Conservation (phyloP, 1,284 basidiomycete genomes). For the Ceratobasidium theobromae region DNA sequence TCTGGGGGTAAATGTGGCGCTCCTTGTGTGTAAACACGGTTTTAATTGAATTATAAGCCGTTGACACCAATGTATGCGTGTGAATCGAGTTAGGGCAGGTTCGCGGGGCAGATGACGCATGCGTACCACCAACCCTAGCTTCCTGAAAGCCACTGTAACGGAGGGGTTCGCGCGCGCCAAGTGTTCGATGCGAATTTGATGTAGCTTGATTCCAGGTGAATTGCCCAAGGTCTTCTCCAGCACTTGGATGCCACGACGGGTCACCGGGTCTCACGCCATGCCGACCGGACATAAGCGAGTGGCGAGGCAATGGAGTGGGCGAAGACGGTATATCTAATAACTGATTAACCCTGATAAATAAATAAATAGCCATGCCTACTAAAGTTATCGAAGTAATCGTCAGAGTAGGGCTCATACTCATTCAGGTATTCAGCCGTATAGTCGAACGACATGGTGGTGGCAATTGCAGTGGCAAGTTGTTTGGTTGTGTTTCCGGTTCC, state of each 20-base stretch:
- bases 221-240: not conserved
- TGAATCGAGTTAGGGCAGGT: not conserved
- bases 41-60: not conserved
- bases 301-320: constrained; percentile 20
- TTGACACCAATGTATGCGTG: constrained; percentile 8
- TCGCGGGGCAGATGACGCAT: not conserved
- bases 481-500: constrained; percentile 10
- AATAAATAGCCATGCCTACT: not conserved
- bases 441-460: constrained; percentile 3
- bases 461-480: not conserved
- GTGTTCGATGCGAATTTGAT: not conserved
- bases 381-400: not conserved
- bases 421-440: not conserved
- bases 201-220: not conserved
- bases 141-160: not conserved
- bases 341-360: not conserved
- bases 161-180: not conserved
- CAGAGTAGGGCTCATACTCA: not conserved
- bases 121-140: not conserved
- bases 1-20: not conserved
- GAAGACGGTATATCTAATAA: constrained; percentile 7
- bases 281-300: no score
- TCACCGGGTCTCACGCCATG: no score
- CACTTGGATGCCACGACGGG: not conserved
- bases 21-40: not conserved